Base-by-base conservation (phyloP, 257 asterid genomes). In the Penstemon barbatus region DNA sequence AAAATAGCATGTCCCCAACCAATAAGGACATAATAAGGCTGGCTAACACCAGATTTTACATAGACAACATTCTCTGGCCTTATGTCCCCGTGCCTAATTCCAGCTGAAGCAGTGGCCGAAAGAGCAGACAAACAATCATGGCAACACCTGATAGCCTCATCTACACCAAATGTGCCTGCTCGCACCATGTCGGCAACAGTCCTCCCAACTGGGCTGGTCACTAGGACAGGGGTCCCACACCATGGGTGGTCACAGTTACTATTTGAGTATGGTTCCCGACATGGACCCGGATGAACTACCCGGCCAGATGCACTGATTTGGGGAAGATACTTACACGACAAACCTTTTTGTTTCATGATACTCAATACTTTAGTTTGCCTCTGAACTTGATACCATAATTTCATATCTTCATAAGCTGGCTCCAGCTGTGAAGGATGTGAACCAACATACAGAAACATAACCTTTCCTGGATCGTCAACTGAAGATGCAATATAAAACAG, bases 1-100 rank as follows among this genome's bases (percentile, higher is more conserved):
- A 94, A 78, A 78, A 94, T 82, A 39, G 97, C 99, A 73, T 87
- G 99, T 19, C 99, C 99, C 99, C 99, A 94, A 49, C 97, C 96
- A 48, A 88, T 81, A 49, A 94, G 85, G 64, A 86, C 86, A 37
- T 81, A 90, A 73, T 85, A 84, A 37, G 81, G 82, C 65, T 72
- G 83, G 75, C 91, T 71, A 42, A 75, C 50, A 9, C 82, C 85
- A 13, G 95, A 85, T 36, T 77, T 76, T 73, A 91, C 87, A 49
- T 70, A 84, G 38, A 94, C 76, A 9, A 94, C 74, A 57, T 91
- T 91, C 83, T 94, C 97, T 4, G 99, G 97, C 61, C 97, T 76
- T 65, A 94, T 83, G 71, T 89, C 97, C 12, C 99, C 97, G n/a
- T 94, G 99, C 60, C 97, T 84, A 66, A 91, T 82, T 52, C 99